Base-by-base conservation (phyloP, 2,329 filamentous ascomycete genomes). In the Davidsoniella virescens region DNA sequence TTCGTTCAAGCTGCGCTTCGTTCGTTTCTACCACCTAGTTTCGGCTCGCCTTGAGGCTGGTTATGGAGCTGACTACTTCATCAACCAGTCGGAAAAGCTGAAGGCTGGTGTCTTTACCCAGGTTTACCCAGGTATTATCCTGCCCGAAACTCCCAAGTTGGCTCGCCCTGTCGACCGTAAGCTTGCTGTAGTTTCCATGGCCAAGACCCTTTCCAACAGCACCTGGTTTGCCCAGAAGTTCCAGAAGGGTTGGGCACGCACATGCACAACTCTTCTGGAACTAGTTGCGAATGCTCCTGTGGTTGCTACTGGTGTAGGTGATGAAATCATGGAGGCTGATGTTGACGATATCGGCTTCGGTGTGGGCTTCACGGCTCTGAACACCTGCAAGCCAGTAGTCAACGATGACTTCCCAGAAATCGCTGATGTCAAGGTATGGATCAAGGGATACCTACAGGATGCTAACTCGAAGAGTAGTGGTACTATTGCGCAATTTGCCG, bases 301-400 rank as follows among this genome's bases (percentile, higher is more conserved):
- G 36, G 75, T 90, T 4, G 67, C 74, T 5, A 67, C 70, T 14
- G 76, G 81, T 1, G 68, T 73, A 36, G 80, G 82, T 52, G 81
- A 86, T 55, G 87, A 93, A 57, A 81, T 94, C 55, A 76, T 79
- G 9, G 92, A 96, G 62, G 81, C 87, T 2, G 90, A 96, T 59
- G 84, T 94, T 23, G 92, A 98, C 59, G 92, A 98, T 62, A 80
- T 95, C 57, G 82, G 86, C 25, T 98, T 98, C 60, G 92, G 92
- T 23, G 80, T 95, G 56, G 90, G 87, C 7, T 98, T 94, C 66
- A 96, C 92, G 0, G 82, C 85, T 29, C 75, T 98, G 55, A 94
- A 90, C 67, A 95, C 90, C 0, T 92, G 90, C 68, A 86, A 82
- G 63, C 80, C 80, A 53, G 70, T 77, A 3, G 67, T 76, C 1